A percentile compares a stretch with the other conserved stretches of the same genome.
Conservation (phyloP, 192 early-diverging fungal genomes). For the Backusella sp. region DNA sequence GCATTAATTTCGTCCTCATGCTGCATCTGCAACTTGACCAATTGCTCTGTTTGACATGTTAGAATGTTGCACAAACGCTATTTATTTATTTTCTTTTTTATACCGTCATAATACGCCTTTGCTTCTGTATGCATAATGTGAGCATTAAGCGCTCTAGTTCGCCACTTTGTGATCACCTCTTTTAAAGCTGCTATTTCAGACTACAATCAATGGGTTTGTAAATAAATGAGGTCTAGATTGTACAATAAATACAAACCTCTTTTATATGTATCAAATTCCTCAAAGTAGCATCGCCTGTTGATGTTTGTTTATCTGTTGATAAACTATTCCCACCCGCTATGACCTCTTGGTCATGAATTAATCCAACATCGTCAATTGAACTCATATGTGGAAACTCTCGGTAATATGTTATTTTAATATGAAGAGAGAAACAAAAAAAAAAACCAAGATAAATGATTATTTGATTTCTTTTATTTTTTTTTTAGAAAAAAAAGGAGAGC, state of each 20-base stretch:
- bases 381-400: background rate
- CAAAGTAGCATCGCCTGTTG: background rate
- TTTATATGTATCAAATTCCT: background rate
- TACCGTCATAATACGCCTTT: background rate
- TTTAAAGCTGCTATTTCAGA: constrained; percentile 16
- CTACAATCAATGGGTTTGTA: background rate
- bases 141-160: constrained; percentile 3
- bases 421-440: background rate
- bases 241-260: background rate
- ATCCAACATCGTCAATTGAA: background rate
- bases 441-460: background rate
- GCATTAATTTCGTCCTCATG: background rate
- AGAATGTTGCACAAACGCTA: background rate
- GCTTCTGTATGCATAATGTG: background rate
- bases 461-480: background rate
- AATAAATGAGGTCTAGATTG: background rate
- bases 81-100: background rate
- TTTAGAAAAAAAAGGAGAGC: background rate
- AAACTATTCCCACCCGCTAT: background rate
- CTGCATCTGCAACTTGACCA: background rate
- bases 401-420: background rate
- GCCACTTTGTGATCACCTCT: constrained; percentile 4
- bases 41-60: constrained; percentile 10
- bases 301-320: background rate
- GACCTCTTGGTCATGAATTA: background rate